phyloP scores from a whole-genome alignment of 1,139 yeast genomes.

The Debaryomycetaceae sp. region DNA sequence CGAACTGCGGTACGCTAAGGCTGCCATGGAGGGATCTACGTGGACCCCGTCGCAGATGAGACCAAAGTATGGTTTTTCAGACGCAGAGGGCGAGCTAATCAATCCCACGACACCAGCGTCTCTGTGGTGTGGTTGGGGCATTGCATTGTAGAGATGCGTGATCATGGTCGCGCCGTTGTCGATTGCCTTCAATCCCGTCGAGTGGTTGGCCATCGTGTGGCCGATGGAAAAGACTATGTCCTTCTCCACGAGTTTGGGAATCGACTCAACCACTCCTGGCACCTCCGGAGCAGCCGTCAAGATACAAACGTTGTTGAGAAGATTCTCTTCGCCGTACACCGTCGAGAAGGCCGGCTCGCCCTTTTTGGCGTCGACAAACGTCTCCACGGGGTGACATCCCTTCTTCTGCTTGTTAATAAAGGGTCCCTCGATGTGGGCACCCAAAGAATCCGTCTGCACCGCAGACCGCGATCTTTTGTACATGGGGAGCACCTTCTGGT shows the following conservation, averaged over 20 bases:
- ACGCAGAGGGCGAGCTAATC: conserved; percentile 37
- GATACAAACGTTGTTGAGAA: conserved; percentile 43
- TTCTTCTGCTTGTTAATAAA: conserved; percentile 53
- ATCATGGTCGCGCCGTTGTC: conserved; percentile 56
- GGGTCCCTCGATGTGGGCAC: conserved; percentile 68
- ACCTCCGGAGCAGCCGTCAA: conserved; percentile 65
- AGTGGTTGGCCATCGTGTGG: conserved; percentile 51
- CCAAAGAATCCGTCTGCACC: conserved; percentile 49
- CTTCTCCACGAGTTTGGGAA: conserved; percentile 35
- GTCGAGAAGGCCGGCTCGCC: conserved; percentile 34
- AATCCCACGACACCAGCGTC: conserved; percentile 60
- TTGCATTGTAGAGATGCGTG: conserved; percentile 64
- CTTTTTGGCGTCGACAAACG: conserved; percentile 47
- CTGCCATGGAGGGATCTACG: conserved; percentile 56
- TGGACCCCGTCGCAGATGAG: conserved; percentile 62
- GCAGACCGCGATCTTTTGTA: conserved; percentile 34
- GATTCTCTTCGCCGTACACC: conserved; percentile 45
- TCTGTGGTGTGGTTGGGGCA: conserved; percentile 67
- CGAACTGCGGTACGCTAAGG: conserved; percentile 50
- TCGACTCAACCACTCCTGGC: conserved; percentile 49
- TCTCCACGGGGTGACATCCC: conserved; percentile 61
- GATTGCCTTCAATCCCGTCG: conserved; percentile 48
- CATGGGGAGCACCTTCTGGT: conserved; percentile 48
- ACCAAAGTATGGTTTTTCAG: conserved; percentile 50
- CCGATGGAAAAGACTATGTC: conserved; percentile 52